A percentile compares a stretch with the other conserved stretches of the same genome.
Conservation (phyloP, 257 asterid species). For the Solanum lycopersicoides region DNA sequence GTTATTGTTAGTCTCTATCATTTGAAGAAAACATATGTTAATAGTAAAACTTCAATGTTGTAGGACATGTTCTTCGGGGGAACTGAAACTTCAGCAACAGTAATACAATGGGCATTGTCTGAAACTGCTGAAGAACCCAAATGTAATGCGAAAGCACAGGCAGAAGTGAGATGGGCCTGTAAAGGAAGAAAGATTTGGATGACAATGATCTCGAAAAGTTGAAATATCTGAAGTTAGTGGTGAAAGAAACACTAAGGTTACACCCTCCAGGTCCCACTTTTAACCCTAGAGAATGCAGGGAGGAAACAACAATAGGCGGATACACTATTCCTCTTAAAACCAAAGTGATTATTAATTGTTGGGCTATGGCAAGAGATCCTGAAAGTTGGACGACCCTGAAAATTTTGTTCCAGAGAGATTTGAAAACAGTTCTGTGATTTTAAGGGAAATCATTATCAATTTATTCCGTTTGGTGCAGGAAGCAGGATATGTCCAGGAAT, state of each 20-base stretch:
- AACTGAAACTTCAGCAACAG: conserved; percentile 1
- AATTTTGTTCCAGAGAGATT: conserved; percentile 6
- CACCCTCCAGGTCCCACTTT: conserved; percentile 4
- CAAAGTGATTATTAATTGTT: conserved; percentile 1
- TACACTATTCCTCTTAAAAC: not conserved
- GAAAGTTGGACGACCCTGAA: conserved; percentile 1
- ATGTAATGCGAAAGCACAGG: not conserved
- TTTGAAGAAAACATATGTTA: not conserved
- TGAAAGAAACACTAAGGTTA: conserved; percentile 8
- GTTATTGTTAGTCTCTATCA: not conserved
- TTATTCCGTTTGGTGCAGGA: conserved; percentile 12
- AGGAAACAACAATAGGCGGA: not conserved
- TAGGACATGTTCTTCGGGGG: conserved; percentile 3
- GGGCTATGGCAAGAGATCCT: conserved; percentile 11
- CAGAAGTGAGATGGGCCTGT: not conserved
- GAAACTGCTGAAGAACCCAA: conserved; percentile 6
- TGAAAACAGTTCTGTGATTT: conserved; percentile 1
- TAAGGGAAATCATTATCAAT: not conserved
- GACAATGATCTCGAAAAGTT: not conserved
- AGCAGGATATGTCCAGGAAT: conserved; percentile 7
- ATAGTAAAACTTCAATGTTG: not conserved
- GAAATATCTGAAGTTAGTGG: not conserved
- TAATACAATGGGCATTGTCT: conserved; percentile 5
- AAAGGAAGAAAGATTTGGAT: not conserved
- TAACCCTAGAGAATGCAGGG: conserved; percentile 4